Conservation (phyloP, 78 protist species). For the Emiliania huxleyi region DNA sequence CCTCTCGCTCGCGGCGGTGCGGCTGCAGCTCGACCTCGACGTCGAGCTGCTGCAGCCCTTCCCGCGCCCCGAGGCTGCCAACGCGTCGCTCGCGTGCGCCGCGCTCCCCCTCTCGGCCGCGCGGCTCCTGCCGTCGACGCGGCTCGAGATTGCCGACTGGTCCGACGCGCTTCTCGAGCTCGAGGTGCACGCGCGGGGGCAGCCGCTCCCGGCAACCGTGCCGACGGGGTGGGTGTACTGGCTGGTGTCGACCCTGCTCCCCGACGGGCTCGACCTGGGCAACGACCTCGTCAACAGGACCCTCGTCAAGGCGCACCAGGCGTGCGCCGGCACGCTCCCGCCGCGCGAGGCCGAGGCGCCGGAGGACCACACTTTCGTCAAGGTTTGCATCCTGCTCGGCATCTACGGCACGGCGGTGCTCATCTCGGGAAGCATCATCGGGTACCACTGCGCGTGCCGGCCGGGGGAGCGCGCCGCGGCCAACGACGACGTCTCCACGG, state of each 20-base stretch:
- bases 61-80: not conserved
- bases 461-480: no score
- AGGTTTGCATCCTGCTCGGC: not conserved
- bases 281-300: not conserved
- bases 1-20: not conserved
- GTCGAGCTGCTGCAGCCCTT: not conserved
- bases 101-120: not conserved
- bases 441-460: not conserved
- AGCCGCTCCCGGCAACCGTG: not conserved
- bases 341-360: not conserved
- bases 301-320: not conserved
- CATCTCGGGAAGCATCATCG: not conserved
- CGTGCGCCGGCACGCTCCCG: not conserved
- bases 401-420: not conserved
- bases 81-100: not conserved
- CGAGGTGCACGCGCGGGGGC: not conserved
- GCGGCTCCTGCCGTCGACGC: not conserved
- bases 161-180: not conserved
- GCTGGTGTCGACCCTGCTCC: not conserved
- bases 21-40: not conserved
- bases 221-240: not conserved
- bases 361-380: not conserved
- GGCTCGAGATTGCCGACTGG: not conserved
- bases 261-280: not conserved
- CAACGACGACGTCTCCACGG: not conserved